phyloP scores from a whole-genome alignment of 352 stramenopile species.

The Phytopythium mirpurense region DNA sequence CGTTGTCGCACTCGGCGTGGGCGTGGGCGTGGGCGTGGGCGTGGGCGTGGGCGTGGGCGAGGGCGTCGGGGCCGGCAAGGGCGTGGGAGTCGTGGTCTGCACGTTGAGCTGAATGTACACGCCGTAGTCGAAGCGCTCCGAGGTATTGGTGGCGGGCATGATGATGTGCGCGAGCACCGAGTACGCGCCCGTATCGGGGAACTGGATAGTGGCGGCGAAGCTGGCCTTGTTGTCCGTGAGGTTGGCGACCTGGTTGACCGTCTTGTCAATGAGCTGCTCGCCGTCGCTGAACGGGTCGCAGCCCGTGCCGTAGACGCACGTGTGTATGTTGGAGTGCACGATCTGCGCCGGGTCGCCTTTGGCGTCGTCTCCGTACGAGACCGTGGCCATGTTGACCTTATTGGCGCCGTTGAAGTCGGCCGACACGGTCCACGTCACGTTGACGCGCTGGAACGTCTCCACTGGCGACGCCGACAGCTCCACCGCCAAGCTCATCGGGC shows the following conservation, averaged over 20 bases:
- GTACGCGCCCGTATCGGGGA: conserved; percentile 25
- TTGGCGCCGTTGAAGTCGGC: conserved; percentile 36
- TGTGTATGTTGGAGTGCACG: conserved; percentile 64
- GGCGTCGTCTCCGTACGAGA: conserved; percentile 31
- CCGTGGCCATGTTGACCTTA: conserved; percentile 41
- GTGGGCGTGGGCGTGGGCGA: conserved; percentile 1
- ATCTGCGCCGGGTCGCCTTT: conserved; percentile 42
- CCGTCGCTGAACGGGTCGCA: conserved; percentile 56
- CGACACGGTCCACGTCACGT: conserved; percentile 41
- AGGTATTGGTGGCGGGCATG: conserved; percentile 41
- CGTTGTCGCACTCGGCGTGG: background rate
- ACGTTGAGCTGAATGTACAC: conserved; percentile 42
- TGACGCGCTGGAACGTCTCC: conserved; percentile 31
- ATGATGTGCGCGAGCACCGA: conserved; percentile 61
- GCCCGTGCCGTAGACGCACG: conserved; percentile 37
- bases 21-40: conserved; percentile 1
- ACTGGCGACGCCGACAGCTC: conserved; percentile 18
- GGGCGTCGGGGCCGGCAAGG: conserved; percentile 1
- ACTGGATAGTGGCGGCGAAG: conserved; percentile 32
- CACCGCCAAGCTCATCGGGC: conserved; percentile 40
- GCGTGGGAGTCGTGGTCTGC: conserved; percentile 14
- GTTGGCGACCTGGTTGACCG: conserved; percentile 46
- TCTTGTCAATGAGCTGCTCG: conserved; percentile 45
- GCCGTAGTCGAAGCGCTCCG: conserved; percentile 40
- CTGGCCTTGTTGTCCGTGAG: conserved; percentile 40